Percentiles rank a stretch among this genome's conserved stretches.
Conservation (phyloP, 1,284 basidiomycete species). For the Pholiota adiposa region DNA sequence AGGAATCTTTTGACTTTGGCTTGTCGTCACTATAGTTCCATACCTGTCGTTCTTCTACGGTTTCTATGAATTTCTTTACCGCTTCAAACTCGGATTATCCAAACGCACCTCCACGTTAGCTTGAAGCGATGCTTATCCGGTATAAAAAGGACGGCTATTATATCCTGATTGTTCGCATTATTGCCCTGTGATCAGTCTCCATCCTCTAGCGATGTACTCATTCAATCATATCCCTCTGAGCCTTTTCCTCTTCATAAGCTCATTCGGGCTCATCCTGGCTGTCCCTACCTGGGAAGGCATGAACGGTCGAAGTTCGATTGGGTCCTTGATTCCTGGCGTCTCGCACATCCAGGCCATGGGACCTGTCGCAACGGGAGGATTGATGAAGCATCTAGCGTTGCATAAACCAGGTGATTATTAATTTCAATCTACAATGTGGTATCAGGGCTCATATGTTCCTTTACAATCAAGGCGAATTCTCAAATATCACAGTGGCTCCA, state of each 20-base stretch:
- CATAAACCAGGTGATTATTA: slow-evolving; percentile 31
- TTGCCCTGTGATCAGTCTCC: slow-evolving; percentile 1
- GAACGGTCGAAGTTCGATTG: slow-evolving; percentile 42
- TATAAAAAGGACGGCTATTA: slow-evolving; percentile 13
- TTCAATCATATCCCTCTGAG: slow-evolving; percentile 21
- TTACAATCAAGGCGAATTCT: slow-evolving; percentile 25
- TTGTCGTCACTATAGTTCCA: slow-evolving; percentile 1
- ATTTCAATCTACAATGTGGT: not conserved
- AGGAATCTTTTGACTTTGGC: too few species aligned
- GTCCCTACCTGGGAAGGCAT: slow-evolving; percentile 54
- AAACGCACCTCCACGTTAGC: slow-evolving; percentile 22
- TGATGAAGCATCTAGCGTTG: slow-evolving; percentile 43
- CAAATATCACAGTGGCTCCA: slow-evolving; percentile 40
- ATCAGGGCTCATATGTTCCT: not conserved
- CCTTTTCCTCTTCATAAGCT: slow-evolving; percentile 27
- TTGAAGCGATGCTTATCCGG: slow-evolving; percentile 27
- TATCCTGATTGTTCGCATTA: not conserved
- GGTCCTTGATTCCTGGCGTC: slow-evolving; percentile 54
- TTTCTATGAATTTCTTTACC: slow-evolving; percentile 11
- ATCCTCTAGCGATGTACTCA: slow-evolving; percentile 12
- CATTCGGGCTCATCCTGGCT: slow-evolving; percentile 33
- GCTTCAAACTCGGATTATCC: slow-evolving; percentile 31
- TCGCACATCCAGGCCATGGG: slow-evolving; percentile 50
- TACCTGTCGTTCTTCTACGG: slow-evolving; percentile 2
- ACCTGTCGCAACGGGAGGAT: slow-evolving; percentile 22